Evolutionary conservation across 2,329 filamentous ascomycete species (phyloP).

Genomic region (Rhynchosporium agropyri): DNA sequence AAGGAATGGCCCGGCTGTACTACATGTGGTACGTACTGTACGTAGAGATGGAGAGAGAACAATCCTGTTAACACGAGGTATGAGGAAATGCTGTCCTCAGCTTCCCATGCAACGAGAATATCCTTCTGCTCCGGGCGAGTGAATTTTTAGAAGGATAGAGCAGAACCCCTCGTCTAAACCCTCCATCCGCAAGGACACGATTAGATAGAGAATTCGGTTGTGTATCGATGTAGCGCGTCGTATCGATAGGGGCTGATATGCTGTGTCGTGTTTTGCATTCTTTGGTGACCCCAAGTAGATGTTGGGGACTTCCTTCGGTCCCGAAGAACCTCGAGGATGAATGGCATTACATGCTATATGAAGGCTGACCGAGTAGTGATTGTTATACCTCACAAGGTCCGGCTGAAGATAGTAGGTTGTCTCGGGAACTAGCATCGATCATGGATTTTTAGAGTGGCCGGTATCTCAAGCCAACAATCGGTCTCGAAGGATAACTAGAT

Average conservation of each 20-base stretch:
- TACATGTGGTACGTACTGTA: background rate
- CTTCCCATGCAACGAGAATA: slow-evolving; percentile 9
- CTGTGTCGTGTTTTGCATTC: background rate
- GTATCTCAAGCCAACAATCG: too few relatives aligned
- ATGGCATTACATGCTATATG: slow-evolving; percentile 7
- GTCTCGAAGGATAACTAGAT: background rate
- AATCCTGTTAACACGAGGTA: slow-evolving; percentile 1
- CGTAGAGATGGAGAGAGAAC: background rate
- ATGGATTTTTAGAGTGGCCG: too few relatives aligned
- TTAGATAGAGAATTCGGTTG: slow-evolving; percentile 1
- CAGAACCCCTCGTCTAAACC: background rate
- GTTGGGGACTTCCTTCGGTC: background rate
- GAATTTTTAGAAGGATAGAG: background rate
- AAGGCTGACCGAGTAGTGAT: slow-evolving; percentile 1
- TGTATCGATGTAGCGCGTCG: slow-evolving; percentile 1
- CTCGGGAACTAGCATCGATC: too few relatives aligned
- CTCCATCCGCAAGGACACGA: slow-evolving; percentile 6
- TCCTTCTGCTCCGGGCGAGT: background rate
- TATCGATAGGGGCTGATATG: background rate
- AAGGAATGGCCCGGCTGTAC: slow-evolving; percentile 2
- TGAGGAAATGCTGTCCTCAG: background rate
- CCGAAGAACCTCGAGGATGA: background rate
- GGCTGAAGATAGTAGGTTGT: background rate
- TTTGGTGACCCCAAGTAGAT: background rate
- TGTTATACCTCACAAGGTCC: background rate